phyloP scores from a whole-genome alignment of 2,329 filamentous ascomycete species.

The Sphaerulina vaccinii region DNA sequence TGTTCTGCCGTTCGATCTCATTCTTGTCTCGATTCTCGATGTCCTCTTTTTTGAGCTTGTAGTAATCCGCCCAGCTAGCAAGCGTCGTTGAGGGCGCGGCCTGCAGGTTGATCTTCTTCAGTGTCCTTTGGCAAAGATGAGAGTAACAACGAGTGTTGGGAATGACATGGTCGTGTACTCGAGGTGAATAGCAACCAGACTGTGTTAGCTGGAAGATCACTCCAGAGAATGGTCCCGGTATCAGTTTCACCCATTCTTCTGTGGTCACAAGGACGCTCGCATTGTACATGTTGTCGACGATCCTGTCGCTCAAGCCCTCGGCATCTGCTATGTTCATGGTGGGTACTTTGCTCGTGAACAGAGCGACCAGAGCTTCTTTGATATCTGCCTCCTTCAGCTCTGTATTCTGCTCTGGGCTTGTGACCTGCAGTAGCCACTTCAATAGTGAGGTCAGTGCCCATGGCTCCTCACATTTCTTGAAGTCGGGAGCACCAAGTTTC shows the following conservation, averaged over 20 bases:
- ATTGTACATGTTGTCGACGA: constrained; percentile 76
- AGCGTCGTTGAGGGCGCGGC: constrained; percentile 67
- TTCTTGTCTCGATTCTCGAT: constrained; percentile 72
- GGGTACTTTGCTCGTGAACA: constrained; percentile 93
- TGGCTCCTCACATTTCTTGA: constrained; percentile 80
- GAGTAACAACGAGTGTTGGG: constrained; percentile 79
- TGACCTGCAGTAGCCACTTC: constrained; percentile 82
- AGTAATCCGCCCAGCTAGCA: constrained; percentile 87
- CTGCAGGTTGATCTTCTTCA: constrained; percentile 90
- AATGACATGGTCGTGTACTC: constrained; percentile 67
- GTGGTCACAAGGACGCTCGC: constrained; percentile 77
- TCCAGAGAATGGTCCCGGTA: constrained; percentile 74
- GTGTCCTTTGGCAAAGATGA: constrained; percentile 85
- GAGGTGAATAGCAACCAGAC: constrained; percentile 84
- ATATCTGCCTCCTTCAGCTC: constrained; percentile 83
- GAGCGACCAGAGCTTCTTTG: constrained; percentile 78
- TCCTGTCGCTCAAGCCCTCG: constrained; percentile 75
- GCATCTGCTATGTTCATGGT: constrained; percentile 99
- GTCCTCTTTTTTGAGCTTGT: constrained; percentile 75
- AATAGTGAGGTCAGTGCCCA: constrained; percentile 92
- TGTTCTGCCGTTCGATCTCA: constrained; percentile 89
- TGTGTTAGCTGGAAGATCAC: constrained; percentile 93
- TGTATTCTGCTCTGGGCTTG: constrained; percentile 71
- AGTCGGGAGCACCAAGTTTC: constrained; percentile 77
- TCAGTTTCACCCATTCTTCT: constrained; percentile 97